phyloP scores from a whole-genome alignment of 768 basidiomycete species.

The Cystofilobasidium capitatum region DNA sequence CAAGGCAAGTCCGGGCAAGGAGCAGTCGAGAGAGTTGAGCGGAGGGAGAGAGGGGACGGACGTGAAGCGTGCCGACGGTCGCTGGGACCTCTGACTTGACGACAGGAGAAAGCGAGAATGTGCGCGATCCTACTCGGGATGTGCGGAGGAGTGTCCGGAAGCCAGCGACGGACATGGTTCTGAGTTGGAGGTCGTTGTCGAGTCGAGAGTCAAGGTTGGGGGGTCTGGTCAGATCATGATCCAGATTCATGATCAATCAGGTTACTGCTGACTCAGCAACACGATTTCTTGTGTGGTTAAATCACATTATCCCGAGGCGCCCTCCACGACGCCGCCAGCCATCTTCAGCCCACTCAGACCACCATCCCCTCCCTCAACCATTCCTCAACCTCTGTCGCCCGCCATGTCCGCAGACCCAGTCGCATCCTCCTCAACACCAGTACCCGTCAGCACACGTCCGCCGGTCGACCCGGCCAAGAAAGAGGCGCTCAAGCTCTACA shows the following conservation, averaged over 20 bases:
- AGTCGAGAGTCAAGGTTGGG: too few relatives aligned
- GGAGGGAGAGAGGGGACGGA: not conserved
- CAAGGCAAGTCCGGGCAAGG: not conserved
- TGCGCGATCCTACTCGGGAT: too few relatives aligned
- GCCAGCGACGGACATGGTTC: too few relatives aligned
- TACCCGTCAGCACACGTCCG: not conserved
- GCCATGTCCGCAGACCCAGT: slow-evolving; percentile 12
- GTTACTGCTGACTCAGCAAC: too few relatives aligned
- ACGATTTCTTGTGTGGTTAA: too few relatives aligned
- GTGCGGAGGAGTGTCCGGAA: too few relatives aligned
- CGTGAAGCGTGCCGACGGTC: slow-evolving; percentile 16
- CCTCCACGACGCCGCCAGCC: too few relatives aligned
- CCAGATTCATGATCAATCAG: too few relatives aligned
- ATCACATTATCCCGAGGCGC: too few relatives aligned
- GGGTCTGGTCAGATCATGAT: too few relatives aligned
- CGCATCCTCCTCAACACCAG: slow-evolving; percentile 1
- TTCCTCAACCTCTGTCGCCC: not conserved
- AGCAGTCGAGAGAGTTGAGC: not conserved
- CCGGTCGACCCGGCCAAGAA: slow-evolving; percentile 33
- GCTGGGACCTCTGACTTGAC: not conserved
- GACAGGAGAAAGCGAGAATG: not conserved
- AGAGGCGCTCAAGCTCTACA: slow-evolving; percentile 39
- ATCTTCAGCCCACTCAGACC: too few relatives aligned
- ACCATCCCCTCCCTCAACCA: not conserved
- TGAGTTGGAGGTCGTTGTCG: too few relatives aligned